A percentile compares a stretch with the other conserved stretches of the same genome.
phyloP scores from a whole-genome alignment of 139 green algal species.

The Monoraphidium neglectum region DNA sequence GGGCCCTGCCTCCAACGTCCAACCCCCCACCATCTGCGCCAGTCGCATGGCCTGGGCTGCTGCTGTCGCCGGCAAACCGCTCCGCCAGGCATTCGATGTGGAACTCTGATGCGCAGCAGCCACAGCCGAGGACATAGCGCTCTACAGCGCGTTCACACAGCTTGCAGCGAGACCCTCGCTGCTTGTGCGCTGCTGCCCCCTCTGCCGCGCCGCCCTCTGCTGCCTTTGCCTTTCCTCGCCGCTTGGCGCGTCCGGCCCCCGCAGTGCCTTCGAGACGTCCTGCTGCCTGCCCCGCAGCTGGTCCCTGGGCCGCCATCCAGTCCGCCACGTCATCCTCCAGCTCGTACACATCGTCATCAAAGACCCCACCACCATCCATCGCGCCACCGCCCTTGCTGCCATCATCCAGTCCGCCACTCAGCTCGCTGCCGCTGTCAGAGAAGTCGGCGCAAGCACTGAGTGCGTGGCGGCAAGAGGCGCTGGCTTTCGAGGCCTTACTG shows the following conservation, averaged over 20 bases:
- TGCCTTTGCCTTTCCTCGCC: not conserved
- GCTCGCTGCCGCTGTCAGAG: not conserved
- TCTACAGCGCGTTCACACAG: slow-evolving; percentile 40
- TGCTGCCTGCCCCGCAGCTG: not conserved
- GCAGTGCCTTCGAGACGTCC: not conserved
- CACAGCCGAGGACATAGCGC: slow-evolving; percentile 45
- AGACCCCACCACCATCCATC: not conserved
- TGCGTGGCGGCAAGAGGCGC: not conserved
- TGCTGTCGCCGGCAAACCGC: not conserved
- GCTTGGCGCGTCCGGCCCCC: not conserved
- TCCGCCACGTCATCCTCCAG: no score
- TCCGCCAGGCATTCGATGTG: slow-evolving; percentile 61
- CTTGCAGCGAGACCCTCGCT: slow-evolving; percentile 5
- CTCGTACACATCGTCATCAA: not conserved
- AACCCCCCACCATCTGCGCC: not conserved
- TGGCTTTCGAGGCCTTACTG: not conserved
- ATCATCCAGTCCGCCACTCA: not conserved
- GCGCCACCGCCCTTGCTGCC: not conserved
- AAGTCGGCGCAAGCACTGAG: not conserved
- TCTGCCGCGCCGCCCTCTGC: not conserved
- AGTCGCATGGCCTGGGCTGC: slow-evolving; percentile 21
- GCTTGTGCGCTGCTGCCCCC: slow-evolving; percentile 2
- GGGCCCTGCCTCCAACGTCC: not conserved
- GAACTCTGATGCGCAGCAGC: slow-evolving; percentile 28
- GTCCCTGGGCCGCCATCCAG: no score